phyloP scores from a whole-genome alignment of 2,329 filamentous ascomycete genomes.

The Ophioceras dolichostomum region DNA sequence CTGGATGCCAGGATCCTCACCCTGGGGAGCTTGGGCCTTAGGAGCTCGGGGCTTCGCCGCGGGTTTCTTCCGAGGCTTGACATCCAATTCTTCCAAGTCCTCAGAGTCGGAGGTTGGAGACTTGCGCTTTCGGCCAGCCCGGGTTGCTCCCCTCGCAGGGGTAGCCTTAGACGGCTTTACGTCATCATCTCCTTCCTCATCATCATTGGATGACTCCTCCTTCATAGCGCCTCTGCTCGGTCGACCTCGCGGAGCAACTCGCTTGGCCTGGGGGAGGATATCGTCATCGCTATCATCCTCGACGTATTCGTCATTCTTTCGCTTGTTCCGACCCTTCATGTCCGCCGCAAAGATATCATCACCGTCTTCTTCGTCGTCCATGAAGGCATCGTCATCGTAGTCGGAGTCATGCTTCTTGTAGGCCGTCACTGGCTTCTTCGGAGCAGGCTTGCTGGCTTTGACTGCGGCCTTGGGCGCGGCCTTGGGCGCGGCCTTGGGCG shows the following conservation, averaged over 20 bases:
- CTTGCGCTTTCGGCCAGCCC: slow-evolving; percentile 41
- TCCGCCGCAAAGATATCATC: slow-evolving; percentile 78
- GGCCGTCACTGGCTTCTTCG: slow-evolving; percentile 28
- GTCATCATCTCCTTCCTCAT: slow-evolving; percentile 18
- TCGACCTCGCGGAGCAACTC: slow-evolving; percentile 32
- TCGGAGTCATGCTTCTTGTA: slow-evolving; percentile 27
- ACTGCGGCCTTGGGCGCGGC: slow-evolving; percentile 14
- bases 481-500: slow-evolving; percentile 9
- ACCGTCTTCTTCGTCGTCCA: slow-evolving; percentile 55
- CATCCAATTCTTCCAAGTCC: slow-evolving; percentile 37
- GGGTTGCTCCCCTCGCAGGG: background rate
- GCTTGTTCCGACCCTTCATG: slow-evolving; percentile 51
- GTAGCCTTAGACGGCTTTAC: slow-evolving; percentile 9
- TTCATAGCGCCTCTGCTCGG: slow-evolving; percentile 17
- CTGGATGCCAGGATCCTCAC: slow-evolving; percentile 62
- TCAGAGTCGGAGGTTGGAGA: slow-evolving; percentile 40
- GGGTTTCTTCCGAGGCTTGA: slow-evolving; percentile 47
- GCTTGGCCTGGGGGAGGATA: slow-evolving; percentile 46
- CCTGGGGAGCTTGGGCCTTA: slow-evolving; percentile 45
- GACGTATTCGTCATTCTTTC: slow-evolving; percentile 63
- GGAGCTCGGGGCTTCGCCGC: slow-evolving; percentile 15
- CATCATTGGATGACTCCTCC: slow-evolving; percentile 11
- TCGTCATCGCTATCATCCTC: slow-evolving; percentile 63
- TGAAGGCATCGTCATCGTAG: slow-evolving; percentile 43
- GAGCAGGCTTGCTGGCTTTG: slow-evolving; percentile 16